Conservation (phyloP, 2,329 filamentous ascomycete species). For the Colletotrichum plurivorum region DNA sequence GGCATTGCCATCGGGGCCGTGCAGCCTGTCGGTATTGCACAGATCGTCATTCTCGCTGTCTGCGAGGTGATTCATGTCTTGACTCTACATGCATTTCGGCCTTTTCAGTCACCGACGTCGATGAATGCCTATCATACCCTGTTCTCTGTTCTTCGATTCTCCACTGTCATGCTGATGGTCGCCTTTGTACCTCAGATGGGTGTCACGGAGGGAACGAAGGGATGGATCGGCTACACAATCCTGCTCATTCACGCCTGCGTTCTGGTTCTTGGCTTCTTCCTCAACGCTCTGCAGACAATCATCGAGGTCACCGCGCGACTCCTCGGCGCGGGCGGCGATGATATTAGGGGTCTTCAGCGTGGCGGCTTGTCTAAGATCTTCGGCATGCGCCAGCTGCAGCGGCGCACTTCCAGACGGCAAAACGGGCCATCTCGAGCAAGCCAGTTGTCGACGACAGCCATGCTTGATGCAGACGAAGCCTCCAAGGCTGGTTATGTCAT, state of each 20-base stretch:
- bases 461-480: constrained; percentile 79
- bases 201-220: constrained; percentile 83
- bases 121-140: constrained; percentile 97
- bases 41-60: constrained; percentile 91
- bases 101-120: constrained; percentile 90
- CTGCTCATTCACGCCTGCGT: constrained; percentile 88
- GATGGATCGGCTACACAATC: constrained; percentile 96
- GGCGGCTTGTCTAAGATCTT: constrained; percentile 93
- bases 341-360: constrained; percentile 76
- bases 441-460: constrained; percentile 85
- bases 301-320: constrained; percentile 89
- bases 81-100: constrained; percentile 89
- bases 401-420: constrained; percentile 75
- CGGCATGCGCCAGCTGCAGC: constrained; percentile 89
- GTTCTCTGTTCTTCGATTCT: constrained; percentile 83
- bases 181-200: constrained; percentile 88
- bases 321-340: constrained; percentile 85
- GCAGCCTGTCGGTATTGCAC: constrained; percentile 92
- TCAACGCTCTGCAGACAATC: constrained; percentile 91
- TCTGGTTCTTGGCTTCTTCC: constrained; percentile 90
- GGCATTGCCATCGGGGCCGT: constrained; percentile 93
- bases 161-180: constrained; percentile 82
- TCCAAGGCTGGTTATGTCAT: constrained; percentile 73
- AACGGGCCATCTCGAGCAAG: constrained; percentile 79
- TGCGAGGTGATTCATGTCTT: constrained; percentile 94